Evolutionary conservation across 495 filamentous ascomycete species (phyloP).

Genomic region (Hypoxylon trugodes): DNA sequence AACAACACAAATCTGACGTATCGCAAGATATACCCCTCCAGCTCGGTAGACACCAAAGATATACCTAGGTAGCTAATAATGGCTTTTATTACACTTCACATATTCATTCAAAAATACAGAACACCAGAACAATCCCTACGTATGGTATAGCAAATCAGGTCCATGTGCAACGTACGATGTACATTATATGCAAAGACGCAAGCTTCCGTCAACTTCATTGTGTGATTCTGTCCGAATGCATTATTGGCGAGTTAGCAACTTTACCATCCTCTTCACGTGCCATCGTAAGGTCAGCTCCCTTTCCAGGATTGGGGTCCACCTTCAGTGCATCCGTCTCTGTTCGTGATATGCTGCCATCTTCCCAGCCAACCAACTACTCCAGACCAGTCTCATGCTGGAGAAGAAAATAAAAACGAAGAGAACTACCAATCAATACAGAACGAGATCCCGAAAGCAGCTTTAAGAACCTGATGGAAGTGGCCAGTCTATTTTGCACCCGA

Average conservation of each 20-base stretch:
- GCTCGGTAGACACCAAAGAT: too few species aligned
- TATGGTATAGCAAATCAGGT: slow-evolving; percentile 21
- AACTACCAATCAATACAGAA: slow-evolving; percentile 44
- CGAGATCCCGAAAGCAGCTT: slow-evolving; percentile 43
- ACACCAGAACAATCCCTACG: background rate
- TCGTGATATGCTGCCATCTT: slow-evolving; percentile 35
- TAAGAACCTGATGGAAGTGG: slow-evolving; percentile 39
- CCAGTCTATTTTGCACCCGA: slow-evolving; percentile 46
- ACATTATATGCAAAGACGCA: slow-evolving; percentile 36
- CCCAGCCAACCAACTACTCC: slow-evolving; percentile 39
- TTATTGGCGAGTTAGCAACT: slow-evolving; percentile 35
- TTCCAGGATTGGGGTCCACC: slow-evolving; percentile 21
- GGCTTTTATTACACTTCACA: too few species aligned
- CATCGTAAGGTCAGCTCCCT: slow-evolving; percentile 26
- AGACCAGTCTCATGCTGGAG: slow-evolving; percentile 37
- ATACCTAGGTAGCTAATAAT: too few species aligned
- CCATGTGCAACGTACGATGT: slow-evolving; percentile 32
- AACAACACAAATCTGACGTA: too few species aligned
- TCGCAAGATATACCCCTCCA: too few species aligned
- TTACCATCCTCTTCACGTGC: slow-evolving; percentile 21
- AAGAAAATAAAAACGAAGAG: slow-evolving; percentile 40
- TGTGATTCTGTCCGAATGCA: slow-evolving; percentile 38
- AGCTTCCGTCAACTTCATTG: slow-evolving; percentile 30
- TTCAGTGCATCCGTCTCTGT: slow-evolving; percentile 25
- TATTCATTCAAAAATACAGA: background rate